phyloP scores from a whole-genome alignment of 345 rosid genomes.

The Conringia planisiliqua region DNA sequence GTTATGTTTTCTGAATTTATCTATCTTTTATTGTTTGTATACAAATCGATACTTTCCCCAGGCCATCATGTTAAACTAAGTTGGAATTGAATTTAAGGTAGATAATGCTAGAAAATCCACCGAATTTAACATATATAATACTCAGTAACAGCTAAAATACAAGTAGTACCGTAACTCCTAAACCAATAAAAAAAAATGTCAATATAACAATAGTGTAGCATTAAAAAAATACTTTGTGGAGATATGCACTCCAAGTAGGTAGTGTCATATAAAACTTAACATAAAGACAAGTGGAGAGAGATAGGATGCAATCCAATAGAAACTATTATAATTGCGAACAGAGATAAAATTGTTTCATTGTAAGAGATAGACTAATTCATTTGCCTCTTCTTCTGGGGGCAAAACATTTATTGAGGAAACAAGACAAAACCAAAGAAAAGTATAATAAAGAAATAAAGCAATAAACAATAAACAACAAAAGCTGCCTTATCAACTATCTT shows the following conservation, averaged over 20 bases:
- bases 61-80: not conserved
- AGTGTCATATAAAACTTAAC: not conserved
- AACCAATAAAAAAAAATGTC: not conserved
- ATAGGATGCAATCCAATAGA: slow-evolving; percentile 51
- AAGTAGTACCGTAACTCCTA: not conserved
- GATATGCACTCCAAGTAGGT: slow-evolving; percentile 13
- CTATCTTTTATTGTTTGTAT: not conserved
- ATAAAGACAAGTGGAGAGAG: not conserved
- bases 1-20: not conserved
- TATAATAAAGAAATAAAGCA: not conserved
- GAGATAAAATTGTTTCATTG: slow-evolving; percentile 44
- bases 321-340: slow-evolving; percentile 55
- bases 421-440: not conserved
- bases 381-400: slow-evolving; percentile 32
- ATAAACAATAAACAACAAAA: not conserved
- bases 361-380: slow-evolving; percentile 36
- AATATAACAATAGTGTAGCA: not conserved
- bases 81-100: not conserved
- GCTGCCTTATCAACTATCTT: slow-evolving; percentile 27
- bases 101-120: not conserved
- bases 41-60: not conserved
- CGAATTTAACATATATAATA: not conserved
- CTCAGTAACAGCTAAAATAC: not conserved
- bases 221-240: not conserved
- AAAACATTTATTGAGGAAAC: slow-evolving; percentile 16